phyloP scores from a whole-genome alignment of 257 asterid genomes.

The Rhazya stricta region DNA sequence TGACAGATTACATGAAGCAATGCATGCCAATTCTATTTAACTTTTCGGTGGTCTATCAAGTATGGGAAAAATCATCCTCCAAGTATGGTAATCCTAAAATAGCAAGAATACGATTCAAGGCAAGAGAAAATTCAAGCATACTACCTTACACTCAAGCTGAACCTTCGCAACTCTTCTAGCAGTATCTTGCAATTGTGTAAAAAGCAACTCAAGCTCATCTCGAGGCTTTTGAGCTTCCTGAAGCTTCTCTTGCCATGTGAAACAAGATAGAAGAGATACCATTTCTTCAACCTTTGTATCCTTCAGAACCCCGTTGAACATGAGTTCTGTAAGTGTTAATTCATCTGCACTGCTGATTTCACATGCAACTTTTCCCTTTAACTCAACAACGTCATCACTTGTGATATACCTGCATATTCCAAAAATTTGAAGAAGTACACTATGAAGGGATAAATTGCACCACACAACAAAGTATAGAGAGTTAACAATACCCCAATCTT shows the following conservation, averaged over 20 bases:
- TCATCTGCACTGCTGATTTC: constrained; percentile 98
- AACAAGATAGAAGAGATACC: constrained; percentile 89
- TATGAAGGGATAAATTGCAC: neutral
- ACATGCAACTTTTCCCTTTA: constrained; percentile 91
- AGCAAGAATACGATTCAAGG: neutral
- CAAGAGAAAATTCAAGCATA: neutral
- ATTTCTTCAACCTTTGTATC: constrained; percentile 85
- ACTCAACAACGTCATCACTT: constrained; percentile 78
- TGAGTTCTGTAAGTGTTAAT: constrained; percentile 81
- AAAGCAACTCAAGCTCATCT: constrained; percentile 77
- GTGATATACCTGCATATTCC: constrained; percentile 56
- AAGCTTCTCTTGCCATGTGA: constrained; percentile 97
- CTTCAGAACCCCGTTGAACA: constrained; percentile 80
- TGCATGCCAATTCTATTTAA: neutral
- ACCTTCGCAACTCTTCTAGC: constrained; percentile 92
- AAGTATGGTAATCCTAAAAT: neutral
- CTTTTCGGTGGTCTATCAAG: neutral
- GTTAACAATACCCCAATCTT: constrained; percentile 67
- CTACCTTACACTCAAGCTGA: constrained; percentile 97
- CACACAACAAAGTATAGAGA: constrained; percentile 14
- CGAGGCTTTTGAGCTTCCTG: constrained; percentile 85
- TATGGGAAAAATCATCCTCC: neutral
- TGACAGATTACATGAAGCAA: neutral
- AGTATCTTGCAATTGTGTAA: constrained; percentile 73
- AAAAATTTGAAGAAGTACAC: constrained; percentile 13